Conservation (phyloP, 768 basidiomycete species). For the Boletus rufocinnamomeus region DNA sequence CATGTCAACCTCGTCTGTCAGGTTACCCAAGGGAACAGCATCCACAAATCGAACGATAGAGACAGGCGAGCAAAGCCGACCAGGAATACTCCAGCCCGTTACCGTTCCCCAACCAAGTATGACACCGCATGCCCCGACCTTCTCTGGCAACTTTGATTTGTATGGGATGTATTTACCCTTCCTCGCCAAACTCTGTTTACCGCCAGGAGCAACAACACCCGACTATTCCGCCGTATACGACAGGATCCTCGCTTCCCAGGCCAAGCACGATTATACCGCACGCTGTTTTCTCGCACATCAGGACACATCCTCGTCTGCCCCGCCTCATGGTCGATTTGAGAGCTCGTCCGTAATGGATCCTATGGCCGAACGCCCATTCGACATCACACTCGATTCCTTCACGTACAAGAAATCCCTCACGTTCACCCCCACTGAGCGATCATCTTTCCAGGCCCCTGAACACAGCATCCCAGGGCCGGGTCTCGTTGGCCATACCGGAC, state of each 20-base stretch:
- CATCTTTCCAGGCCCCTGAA: slow-evolving; percentile 29
- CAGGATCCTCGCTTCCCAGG: slow-evolving; percentile 39
- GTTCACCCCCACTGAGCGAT: slow-evolving; percentile 31
- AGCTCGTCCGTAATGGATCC: slow-evolving; percentile 35
- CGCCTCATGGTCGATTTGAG: slow-evolving; percentile 28
- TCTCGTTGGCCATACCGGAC: slow-evolving; percentile 28
- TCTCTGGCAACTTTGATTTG: slow-evolving; percentile 42
- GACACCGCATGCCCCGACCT: slow-evolving; percentile 11
- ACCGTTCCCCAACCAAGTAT: slow-evolving; percentile 8
- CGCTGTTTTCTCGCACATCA: slow-evolving; percentile 29
- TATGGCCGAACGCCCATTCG: slow-evolving; percentile 38
- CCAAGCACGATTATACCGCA: slow-evolving; percentile 40
- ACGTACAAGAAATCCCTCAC: slow-evolving; percentile 27
- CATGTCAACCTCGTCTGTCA: slow-evolving; percentile 12
- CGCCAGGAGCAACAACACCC: slow-evolving; percentile 28
- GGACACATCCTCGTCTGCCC: slow-evolving; percentile 7
- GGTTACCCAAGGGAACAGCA: slow-evolving; percentile 5
- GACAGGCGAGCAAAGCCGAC: neutral
- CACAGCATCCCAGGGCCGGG: slow-evolving; percentile 28
- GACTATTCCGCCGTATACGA: slow-evolving; percentile 37
- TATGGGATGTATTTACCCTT: slow-evolving; percentile 42
- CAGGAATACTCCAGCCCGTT: slow-evolving; percentile 10
- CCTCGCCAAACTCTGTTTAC: slow-evolving; percentile 36
- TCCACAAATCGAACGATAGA: slow-evolving; percentile 1
- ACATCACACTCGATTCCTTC: slow-evolving; percentile 31